A percentile compares a stretch with the other conserved stretches of the same genome.
Evolutionary conservation across 352 stramenopile species (phyloP).

Genomic region (Phytophthora aleatoria): DNA sequence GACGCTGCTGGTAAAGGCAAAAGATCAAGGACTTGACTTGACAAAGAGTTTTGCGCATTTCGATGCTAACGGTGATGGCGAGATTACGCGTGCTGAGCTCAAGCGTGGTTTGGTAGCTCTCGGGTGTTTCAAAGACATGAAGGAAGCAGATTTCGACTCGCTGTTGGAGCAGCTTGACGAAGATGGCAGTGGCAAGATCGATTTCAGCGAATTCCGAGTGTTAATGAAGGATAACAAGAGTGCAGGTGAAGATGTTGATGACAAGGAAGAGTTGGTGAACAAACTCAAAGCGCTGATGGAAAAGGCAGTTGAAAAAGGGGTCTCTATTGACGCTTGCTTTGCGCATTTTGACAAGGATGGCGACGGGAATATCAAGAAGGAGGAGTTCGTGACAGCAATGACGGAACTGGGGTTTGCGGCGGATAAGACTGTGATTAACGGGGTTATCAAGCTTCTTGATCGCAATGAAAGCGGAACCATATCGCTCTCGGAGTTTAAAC

Average conservation of each 20-base stretch:
- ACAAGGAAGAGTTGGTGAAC: conserved; percentile 29
- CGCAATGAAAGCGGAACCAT: conserved; percentile 68
- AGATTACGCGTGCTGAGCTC: conserved; percentile 65
- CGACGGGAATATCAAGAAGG: conserved; percentile 59
- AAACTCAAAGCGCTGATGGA: conserved; percentile 52
- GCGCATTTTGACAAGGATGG: conserved; percentile 87
- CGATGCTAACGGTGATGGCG: conserved; percentile 61
- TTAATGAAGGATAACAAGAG: conserved; percentile 27
- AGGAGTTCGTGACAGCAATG: conserved; percentile 68
- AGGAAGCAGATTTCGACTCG: conserved; percentile 41
- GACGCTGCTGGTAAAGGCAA: conserved; percentile 39
- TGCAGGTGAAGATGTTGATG: neutral
- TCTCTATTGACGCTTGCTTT: conserved; percentile 70
- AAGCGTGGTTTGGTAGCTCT: conserved; percentile 51
- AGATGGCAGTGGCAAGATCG: conserved; percentile 61
- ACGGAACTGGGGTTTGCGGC: conserved; percentile 50
- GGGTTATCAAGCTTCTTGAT: conserved; percentile 61
- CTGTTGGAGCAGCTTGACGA: conserved; percentile 55
- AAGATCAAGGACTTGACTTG: conserved; percentile 50
- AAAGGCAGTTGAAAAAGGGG: conserved; percentile 46
- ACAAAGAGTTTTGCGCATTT: conserved; percentile 68
- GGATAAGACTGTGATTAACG: conserved; percentile 35
- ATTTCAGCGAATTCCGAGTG: conserved; percentile 62
- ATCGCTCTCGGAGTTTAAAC: conserved; percentile 65
- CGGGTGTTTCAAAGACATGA: conserved; percentile 51